Evolutionary conservation across 2,329 filamentous ascomycete species (phyloP), one percentile per base, ranked within the genome.

Genomic region (Colletotrichum sp.): DNA sequence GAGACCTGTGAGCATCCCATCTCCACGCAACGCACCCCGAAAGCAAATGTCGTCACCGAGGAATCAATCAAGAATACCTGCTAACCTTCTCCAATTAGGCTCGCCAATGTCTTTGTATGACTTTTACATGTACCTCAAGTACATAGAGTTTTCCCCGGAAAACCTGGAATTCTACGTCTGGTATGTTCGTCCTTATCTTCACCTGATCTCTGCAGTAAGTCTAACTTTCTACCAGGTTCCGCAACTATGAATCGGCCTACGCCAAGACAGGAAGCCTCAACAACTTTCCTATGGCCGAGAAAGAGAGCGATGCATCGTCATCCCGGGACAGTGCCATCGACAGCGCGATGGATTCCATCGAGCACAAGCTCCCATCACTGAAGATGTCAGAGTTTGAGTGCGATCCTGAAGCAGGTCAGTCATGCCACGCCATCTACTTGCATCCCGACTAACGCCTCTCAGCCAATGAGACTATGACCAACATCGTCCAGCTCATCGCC

Each of bases 141-240:
- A 89, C 78, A 88, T 89, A 64, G 87, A 89, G 79, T 86, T 84
- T 80, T 88, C 87, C 3, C 82, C 86, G 0, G 87, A 89, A 80
- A 89, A 89, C 77, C 83, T 89, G 10, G 87, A 89, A 79, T 89
- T 89, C 75, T 89, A 87, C 77, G 82, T 89, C 52, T 89, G 87
- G 87, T 89, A 80, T 30, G 83, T 78, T n/a, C 15, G 13, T 21
- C 10, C 44, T 21, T 8, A 4, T 21, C 3, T 13, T 3, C 6
- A 12, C 4, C 9, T 26, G 13, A 3, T 12, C 13, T n/a, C 4
- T 7, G 7, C 3, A 26, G 2, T 5, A 9, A 21, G 4, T 34
- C 67, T 70, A 52, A 75, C 49, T 1, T 28, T 36, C 18, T 5
- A 24, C 9, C 69, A 88, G 86, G 86, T 88, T 84, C 82, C 86